These are phyloP conservation scores for Annulohypoxylon moriforme DNA, from an alignment of 495 filamentous ascomycete genomes.

Conservation along the genomic window DNA sequence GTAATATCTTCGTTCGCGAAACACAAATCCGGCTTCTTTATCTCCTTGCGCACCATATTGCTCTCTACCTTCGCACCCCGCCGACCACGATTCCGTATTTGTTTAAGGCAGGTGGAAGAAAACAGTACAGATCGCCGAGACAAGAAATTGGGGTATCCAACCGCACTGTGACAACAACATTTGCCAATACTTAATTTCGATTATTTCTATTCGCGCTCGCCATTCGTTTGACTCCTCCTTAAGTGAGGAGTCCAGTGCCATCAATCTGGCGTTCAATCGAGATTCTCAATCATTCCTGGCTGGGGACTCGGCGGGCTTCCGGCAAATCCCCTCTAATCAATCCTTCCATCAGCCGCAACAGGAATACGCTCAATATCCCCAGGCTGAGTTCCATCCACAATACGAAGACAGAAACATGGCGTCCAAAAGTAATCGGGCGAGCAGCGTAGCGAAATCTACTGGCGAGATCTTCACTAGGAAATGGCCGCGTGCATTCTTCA, in stretches of 20 bases:
- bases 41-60: background rate
- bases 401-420: slow-evolving; percentile 51
- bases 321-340: slow-evolving; percentile 46
- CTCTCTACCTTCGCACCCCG: slow-evolving; percentile 14
- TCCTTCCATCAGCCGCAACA: slow-evolving; percentile 42
- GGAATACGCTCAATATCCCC: slow-evolving; percentile 42
- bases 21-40: slow-evolving; percentile 21
- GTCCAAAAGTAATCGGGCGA: slow-evolving; percentile 32
- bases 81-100: slow-evolving; percentile 6
- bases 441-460: slow-evolving; percentile 47
- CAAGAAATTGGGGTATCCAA: slow-evolving; percentile 9
- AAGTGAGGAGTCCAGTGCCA: slow-evolving; percentile 42
- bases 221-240: slow-evolving; percentile 42
- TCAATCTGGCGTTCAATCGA: slow-evolving; percentile 50
- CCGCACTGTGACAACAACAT: slow-evolving; percentile 2
- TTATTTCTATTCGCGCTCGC: slow-evolving; percentile 26
- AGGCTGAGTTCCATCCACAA: slow-evolving; percentile 36
- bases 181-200: slow-evolving; percentile 19
- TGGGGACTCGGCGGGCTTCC: slow-evolving; percentile 47
- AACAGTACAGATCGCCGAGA: slow-evolving; percentile 22
- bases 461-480: slow-evolving; percentile 70
- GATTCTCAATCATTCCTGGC: slow-evolving; percentile 41
- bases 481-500: slow-evolving; percentile 91
- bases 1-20: slow-evolving; percentile 21
- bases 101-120: slow-evolving; percentile 9